phyloP scores from a whole-genome alignment of 805 yeast species.

The Saccharomycopsis malanga region DNA sequence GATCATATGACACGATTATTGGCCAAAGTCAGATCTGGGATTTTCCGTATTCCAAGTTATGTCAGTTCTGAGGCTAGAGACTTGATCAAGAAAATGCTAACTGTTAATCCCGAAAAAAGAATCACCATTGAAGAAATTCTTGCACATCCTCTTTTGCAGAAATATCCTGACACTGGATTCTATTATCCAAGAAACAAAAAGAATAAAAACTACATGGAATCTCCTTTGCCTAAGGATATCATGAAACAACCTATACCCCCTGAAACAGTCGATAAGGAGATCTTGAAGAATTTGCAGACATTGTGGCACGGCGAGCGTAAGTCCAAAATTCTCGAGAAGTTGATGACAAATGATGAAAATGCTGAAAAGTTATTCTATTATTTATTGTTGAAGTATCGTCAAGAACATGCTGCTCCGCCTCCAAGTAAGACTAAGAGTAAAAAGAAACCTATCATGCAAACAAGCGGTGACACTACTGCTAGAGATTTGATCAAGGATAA shows the following conservation, averaged over 20 bases:
- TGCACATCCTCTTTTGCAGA: constrained; percentile 71
- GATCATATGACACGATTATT: constrained; percentile 84
- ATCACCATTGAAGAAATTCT: constrained; percentile 72
- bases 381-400: constrained; percentile 63
- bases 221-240: constrained; percentile 32
- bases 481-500: constrained; percentile 17
- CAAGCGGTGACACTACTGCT: constrained; percentile 18
- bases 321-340: constrained; percentile 42
- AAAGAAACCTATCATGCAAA: constrained; percentile 19
- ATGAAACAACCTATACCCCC: constrained; percentile 24
- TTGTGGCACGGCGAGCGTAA: constrained; percentile 74
- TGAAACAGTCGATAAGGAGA: constrained; percentile 62
- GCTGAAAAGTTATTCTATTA: constrained; percentile 80
- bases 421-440: constrained; percentile 26
- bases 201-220: constrained; percentile 33
- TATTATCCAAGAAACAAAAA: constrained; percentile 29
- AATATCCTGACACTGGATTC: constrained; percentile 44
- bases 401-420: constrained; percentile 43
- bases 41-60: constrained; percentile 73
- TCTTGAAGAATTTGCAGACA: constrained; percentile 67
- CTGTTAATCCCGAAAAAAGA: constrained; percentile 73
- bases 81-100: constrained; percentile 70
- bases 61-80: constrained; percentile 83
- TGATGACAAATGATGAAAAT: constrained; percentile 50
- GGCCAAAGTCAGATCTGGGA: constrained; percentile 86